These are phyloP conservation scores for Incumbomyces lentus DNA, from an alignment of 2,329 filamentous ascomycete genomes.

Conservation along the genomic window DNA sequence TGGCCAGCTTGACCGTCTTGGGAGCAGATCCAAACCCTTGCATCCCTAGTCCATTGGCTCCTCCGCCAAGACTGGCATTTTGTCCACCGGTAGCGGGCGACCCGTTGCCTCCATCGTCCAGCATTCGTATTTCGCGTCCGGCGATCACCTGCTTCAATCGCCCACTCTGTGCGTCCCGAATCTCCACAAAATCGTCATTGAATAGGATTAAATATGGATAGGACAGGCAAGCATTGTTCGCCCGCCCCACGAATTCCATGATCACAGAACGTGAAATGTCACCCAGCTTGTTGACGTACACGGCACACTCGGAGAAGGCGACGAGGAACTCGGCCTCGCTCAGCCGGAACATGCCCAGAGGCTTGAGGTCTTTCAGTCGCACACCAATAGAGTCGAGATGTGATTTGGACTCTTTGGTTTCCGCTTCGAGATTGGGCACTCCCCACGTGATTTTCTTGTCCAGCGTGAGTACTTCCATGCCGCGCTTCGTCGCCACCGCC, in stretches of 20 bases:
- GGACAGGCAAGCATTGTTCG: slow-evolving; percentile 75
- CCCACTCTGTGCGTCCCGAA: slow-evolving; percentile 92
- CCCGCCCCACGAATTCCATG: slow-evolving; percentile 97
- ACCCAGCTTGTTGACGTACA: slow-evolving; percentile 97
- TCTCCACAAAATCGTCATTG: slow-evolving; percentile 93
- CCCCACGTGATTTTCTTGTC: slow-evolving; percentile 96
- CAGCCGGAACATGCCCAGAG: slow-evolving; percentile 92
- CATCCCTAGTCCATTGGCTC: slow-evolving; percentile 23
- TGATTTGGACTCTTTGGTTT: slow-evolving; percentile 45
- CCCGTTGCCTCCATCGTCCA: slow-evolving; percentile 64
- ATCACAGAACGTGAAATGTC: slow-evolving; percentile 89
- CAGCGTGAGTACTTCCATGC: slow-evolving; percentile 89
- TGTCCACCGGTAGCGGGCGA: slow-evolving; percentile 45
- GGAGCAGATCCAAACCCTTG: slow-evolving; percentile 30
- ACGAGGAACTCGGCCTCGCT: slow-evolving; percentile 87
- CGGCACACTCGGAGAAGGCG: slow-evolving; percentile 89
- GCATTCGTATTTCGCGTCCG: slow-evolving; percentile 75
- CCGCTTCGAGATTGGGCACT: slow-evolving; percentile 65
- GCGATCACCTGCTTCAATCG: slow-evolving; percentile 87
- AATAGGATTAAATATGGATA: slow-evolving; percentile 86
- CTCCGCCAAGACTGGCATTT: slow-evolving; percentile 27
- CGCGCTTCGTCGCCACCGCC: slow-evolving; percentile 79
- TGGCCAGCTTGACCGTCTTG: slow-evolving; percentile 82
- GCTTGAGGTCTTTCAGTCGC: slow-evolving; percentile 71
- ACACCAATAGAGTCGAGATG: slow-evolving; percentile 75